These are phyloP conservation scores for Bretschneidera sinensis DNA, from an alignment of 345 rosid species.

Conservation along the genomic window DNA sequence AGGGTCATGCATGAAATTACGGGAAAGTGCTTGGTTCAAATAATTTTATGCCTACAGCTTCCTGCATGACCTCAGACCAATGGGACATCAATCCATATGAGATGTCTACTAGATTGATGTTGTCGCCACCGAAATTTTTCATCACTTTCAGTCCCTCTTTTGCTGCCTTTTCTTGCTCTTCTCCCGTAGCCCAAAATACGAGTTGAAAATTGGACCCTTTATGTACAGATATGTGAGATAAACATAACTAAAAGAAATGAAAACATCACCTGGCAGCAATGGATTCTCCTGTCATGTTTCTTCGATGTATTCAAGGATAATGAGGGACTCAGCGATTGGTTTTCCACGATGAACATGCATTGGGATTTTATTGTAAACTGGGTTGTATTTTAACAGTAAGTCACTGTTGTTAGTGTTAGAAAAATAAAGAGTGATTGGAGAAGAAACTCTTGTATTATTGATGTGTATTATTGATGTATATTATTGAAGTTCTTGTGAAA, in stretches of 20 bases:
- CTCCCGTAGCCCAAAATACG: not conserved
- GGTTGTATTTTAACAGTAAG: constrained; percentile 7
- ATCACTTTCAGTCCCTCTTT: constrained; percentile 1
- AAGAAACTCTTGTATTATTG: no score
- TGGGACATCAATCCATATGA: constrained; percentile 7
- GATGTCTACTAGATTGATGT: constrained; percentile 16
- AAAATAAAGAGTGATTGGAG: no score
- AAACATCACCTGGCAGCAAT: no score
- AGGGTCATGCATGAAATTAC: constrained; percentile 14
- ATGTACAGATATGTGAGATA: not conserved
- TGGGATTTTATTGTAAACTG: constrained; percentile 7
- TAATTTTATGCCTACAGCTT: constrained; percentile 14
- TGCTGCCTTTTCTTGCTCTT: constrained; percentile 17
- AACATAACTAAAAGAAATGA: not conserved
- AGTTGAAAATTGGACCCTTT: not conserved
- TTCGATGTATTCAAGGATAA: constrained; percentile 18
- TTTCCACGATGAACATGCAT: constrained; percentile 10
- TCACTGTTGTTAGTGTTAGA: constrained; percentile 17
- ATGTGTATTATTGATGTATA: no score
- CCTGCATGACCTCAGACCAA: constrained; percentile 11
- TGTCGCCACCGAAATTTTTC: constrained; percentile 23
- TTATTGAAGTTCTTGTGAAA: no score
- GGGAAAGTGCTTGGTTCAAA: constrained; percentile 16
- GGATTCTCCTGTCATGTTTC: constrained; percentile 13
- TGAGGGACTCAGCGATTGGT: constrained; percentile 11